Percentiles rank a stretch among this genome's conserved stretches.
phyloP scores from a whole-genome alignment of 805 yeast species.

The Pichia occidentalis region DNA sequence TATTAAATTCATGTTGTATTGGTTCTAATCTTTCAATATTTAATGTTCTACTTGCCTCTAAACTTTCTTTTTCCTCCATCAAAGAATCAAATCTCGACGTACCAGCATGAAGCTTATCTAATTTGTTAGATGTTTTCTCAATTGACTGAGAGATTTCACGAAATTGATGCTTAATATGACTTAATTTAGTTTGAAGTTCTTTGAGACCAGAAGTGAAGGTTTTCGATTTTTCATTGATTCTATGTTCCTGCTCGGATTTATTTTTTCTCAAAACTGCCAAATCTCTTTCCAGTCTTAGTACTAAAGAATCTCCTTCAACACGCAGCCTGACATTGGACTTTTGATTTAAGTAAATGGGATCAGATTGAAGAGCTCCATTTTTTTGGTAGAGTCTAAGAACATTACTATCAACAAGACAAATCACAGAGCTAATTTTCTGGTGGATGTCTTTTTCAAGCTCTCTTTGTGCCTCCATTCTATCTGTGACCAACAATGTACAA shows the following conservation, averaged over 20 bases:
- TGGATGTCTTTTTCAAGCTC: slow-evolving; percentile 31
- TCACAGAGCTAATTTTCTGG: slow-evolving; percentile 20
- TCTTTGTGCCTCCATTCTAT: slow-evolving; percentile 45
- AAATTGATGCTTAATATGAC: slow-evolving; percentile 3
- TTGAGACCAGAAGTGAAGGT: slow-evolving; percentile 18
- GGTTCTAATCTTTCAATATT: slow-evolving; percentile 19
- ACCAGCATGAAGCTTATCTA: slow-evolving; percentile 40
- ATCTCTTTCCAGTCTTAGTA: slow-evolving; percentile 12
- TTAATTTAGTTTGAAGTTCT: slow-evolving; percentile 7
- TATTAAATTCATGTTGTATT: slow-evolving; percentile 17
- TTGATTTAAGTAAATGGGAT: slow-evolving; percentile 21
- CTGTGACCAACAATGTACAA: slow-evolving; percentile 44
- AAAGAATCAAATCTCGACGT: slow-evolving; percentile 32
- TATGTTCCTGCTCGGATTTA: slow-evolving; percentile 1
- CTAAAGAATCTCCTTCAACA: slow-evolving; percentile 21
- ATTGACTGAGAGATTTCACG: slow-evolving; percentile 20
- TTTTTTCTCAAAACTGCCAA: slow-evolving; percentile 11
- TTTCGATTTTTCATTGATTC: slow-evolving; percentile 8
- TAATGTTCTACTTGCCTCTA: slow-evolving; percentile 26
- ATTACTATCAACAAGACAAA: slow-evolving; percentile 21
- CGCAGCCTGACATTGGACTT: slow-evolving; percentile 19
- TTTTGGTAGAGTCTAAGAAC: slow-evolving; percentile 24
- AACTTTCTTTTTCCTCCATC: slow-evolving; percentile 29
- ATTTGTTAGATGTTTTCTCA: slow-evolving; percentile 31
- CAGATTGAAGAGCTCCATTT: slow-evolving; percentile 26